Conservation (phyloP, 2,329 filamentous ascomycete genomes). For the Beauveria rudraprayagi region DNA sequence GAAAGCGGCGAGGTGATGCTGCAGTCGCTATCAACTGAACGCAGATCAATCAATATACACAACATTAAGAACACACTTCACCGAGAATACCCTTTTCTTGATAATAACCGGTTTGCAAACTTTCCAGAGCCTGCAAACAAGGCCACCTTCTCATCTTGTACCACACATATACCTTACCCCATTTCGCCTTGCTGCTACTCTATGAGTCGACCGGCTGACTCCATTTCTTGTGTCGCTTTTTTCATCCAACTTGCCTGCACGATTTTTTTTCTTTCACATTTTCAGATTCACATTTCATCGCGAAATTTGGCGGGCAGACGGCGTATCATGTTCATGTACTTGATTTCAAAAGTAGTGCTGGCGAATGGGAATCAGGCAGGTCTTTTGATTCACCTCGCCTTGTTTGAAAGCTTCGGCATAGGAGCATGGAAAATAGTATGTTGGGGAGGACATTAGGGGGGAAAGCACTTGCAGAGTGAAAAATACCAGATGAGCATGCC, state of each 20-base stretch:
- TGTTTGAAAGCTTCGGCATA: slow-evolving; percentile 12
- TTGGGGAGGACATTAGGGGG: not conserved
- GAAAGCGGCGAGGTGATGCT: not conserved
- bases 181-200: not conserved
- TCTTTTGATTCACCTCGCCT: slow-evolving; percentile 22
- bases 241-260: not conserved
- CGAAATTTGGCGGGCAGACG: slow-evolving; percentile 13
- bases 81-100: slow-evolving; percentile 4
- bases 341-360: slow-evolving; percentile 12
- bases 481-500: slow-evolving; percentile 7
- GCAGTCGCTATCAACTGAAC: not conserved
- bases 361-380: slow-evolving; percentile 24
- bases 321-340: slow-evolving; percentile 9
- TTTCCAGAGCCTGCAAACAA: not conserved
- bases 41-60: not conserved
- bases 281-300: not conserved
- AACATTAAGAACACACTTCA: slow-evolving; percentile 1
- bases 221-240: slow-evolving; percentile 3
- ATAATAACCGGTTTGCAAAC: not conserved
- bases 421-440: not conserved
- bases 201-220: not conserved
- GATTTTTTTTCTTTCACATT: slow-evolving; percentile 3
- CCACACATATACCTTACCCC: not conserved
- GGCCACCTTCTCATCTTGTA: slow-evolving; percentile 6
- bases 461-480: slow-evolving; percentile 10